Evolutionary conservation across 768 basidiomycete genomes (phyloP).

Genomic region (Collybia sordida): DNA sequence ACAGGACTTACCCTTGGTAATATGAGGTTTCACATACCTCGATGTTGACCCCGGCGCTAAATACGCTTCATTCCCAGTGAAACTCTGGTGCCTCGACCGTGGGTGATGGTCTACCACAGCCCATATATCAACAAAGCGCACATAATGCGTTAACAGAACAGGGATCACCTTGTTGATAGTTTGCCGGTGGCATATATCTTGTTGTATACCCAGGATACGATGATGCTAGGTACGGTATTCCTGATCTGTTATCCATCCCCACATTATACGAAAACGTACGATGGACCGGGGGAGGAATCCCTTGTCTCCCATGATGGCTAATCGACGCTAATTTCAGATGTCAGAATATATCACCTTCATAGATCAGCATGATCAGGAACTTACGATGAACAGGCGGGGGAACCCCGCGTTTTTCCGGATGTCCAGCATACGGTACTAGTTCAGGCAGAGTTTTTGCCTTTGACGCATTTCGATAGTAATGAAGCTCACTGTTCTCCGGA

Average conservation of each 20-base stretch:
- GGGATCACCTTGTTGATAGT: slow-evolving; percentile 1
- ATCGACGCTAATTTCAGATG: too few species aligned
- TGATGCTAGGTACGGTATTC: too few species aligned
- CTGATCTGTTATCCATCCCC: too few species aligned
- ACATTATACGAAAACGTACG: too few species aligned
- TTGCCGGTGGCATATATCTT: not conserved
- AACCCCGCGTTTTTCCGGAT: slow-evolving; percentile 1
- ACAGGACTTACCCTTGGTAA: slow-evolving; percentile 3
- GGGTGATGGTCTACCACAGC: slow-evolving; percentile 1
- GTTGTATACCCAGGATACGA: too few species aligned
- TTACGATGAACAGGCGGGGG: too few species aligned
- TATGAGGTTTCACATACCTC: slow-evolving; percentile 5
- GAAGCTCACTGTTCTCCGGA: slow-evolving; percentile 18
- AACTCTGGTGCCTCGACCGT: slow-evolving; percentile 6
- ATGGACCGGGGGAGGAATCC: too few species aligned
- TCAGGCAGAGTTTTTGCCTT: too few species aligned
- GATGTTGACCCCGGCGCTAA: not conserved
- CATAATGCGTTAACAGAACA: not conserved
- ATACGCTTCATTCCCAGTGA: not conserved
- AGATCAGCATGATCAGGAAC: too few species aligned
- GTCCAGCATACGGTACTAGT: slow-evolving; percentile 3
- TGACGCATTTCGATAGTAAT: not conserved
- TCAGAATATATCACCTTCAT: too few species aligned
- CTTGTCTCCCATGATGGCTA: too few species aligned
- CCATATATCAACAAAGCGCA: not conserved